Base-by-base conservation (phyloP, 768 basidiomycete species). In the Boletus rubroflammeus region DNA sequence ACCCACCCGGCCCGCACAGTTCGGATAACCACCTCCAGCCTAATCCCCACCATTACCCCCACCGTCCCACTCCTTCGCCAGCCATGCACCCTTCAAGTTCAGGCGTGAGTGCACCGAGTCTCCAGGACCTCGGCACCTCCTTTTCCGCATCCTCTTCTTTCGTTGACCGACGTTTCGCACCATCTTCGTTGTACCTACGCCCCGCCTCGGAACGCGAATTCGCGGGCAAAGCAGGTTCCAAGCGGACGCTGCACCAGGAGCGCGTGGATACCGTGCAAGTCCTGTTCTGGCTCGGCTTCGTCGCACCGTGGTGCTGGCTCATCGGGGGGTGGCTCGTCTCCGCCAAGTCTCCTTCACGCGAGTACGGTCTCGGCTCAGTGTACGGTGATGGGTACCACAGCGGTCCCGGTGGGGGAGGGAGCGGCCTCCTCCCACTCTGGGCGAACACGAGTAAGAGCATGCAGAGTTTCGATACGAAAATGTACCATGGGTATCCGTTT, bases 271-370 rank as follows among this genome's bases (percentile, higher is more conserved):
- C 81, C 0, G 74, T 80, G 3, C 77, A 79, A 62, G 78, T 84
- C 66, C 72, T 87, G n/a, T 90, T 90, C 71, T 89, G 85, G 84
- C 53, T 84, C 0, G 88, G 88, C 3, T 90, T 90, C 61, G 53
- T 88, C 44, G 84, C 79, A 43, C 88, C 88, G 0, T 81, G 85
- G 68, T 78, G 88, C 49, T 90, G 88, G 88, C 76, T 90, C 42
- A 75, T 89, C 14, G 88, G 87, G 0, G 88, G 88, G 5, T 90
- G 88, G 88, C 79, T 86, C 53, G 72, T 83, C 51, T 8, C 62
- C 2, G 23, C 56, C 45, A 54, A 56, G 15, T 28, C 56, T 5
- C 39, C 44, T 4, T 19, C 54, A 64, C 74, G 57, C 3, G 45
- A 14, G 13, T 21, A 67, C 8, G 23, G 28, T 14, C 6, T 52